Evolutionary conservation across 2,329 filamentous ascomycete genomes (phyloP), one percentile per base, ranked within the genome.

Genomic region (Emydomyces testavorans): DNA sequence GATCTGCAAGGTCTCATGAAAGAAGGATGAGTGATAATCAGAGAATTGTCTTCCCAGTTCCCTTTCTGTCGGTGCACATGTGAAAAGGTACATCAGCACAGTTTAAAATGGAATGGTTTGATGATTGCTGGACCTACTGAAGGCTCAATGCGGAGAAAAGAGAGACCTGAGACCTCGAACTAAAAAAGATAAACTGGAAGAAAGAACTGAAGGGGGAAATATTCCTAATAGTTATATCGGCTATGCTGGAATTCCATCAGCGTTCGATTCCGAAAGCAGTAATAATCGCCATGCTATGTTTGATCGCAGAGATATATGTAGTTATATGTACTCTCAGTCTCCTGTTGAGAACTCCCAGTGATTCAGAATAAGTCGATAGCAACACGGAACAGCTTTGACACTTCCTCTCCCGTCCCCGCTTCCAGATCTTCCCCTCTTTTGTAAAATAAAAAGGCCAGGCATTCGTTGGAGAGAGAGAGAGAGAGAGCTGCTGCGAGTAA

Each of bases 381-480:
- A 40, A 7, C 23, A 44, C 41, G 18, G 41, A 20, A 18, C 15
- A 24, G 35, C 3, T 13, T n/a, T 24, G 32, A 44, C 23, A 15
- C 18, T 24, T 31, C 23, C 41, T 35, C 29, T 44, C n/a, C 20
- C 15, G 42, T 45, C 42, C 42, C 42, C 42, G 42, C 42, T 32
- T 45, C 42, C 31, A 18, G 31, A 36, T 26, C 32, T 45, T 32
- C 42, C 42, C 42, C 37, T 32, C 7, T 44, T 42, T 31, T 42
- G 10, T 39, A 2, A 13, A 4, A 31, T 20, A 26, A 45, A 21
- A 20, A 18, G 37, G 42, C 42, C 42, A 32, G 37, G 42, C n/a
- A 23, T 15, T n/a, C 11, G 3, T 31, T n/a, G n/a, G 29, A 8
- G 11, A 5, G 29, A 31, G 8, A 31, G 11, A 3, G 29, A 11